Base-by-base conservation (phyloP, 495 filamentous ascomycete genomes). In the Trichoderma parareesei region DNA sequence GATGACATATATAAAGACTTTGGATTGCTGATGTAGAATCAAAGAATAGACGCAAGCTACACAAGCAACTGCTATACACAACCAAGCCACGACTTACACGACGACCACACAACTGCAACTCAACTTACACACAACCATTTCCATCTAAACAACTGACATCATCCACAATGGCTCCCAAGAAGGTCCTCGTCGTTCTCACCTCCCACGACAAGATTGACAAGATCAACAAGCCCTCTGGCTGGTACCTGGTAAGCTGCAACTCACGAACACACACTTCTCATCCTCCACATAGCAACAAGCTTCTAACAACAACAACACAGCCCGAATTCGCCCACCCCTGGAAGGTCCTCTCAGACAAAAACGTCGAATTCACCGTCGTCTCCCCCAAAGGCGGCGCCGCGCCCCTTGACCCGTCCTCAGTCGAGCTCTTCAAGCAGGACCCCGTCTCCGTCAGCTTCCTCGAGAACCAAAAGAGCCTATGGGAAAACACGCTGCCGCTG, bases 301-400 rank as follows among this genome's bases (percentile, higher is more conserved):
- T 9, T 9, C 27, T 35, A 37, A 38, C 7, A 8, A 0, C 9
- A 37, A 3, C 35, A 11, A 35, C 13, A 8, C 63, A 66, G 60
- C 65, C 60, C 11, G 65, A 66, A 44, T 53, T 66, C 65, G 60
- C 46, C 42, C 60, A 59, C 60, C 60, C 46, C 11, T 55, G 55
- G 38, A 16, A 66, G 35, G 46, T 61, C 60, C 60, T 62, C 44
- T 38, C 35, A 1, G 35, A 16, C 46, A 46, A 65, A 11, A 43
- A 53, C 64, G 53, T 57, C 53, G 73, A 83, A 20, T 73, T 91
- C 16, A 80, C 78, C 43, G 76, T 90, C 35, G 88, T 87, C 65
- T 90, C 88, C 1, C 89, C 89, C 2, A 74, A 75, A 5, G 89
- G 89, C 64, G 88, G 89, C 66, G 78, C 74, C 33, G 86, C 88